phyloP scores from a whole-genome alignment of 192 early-diverging fungal species.

The Chytriomyces sp. region DNA sequence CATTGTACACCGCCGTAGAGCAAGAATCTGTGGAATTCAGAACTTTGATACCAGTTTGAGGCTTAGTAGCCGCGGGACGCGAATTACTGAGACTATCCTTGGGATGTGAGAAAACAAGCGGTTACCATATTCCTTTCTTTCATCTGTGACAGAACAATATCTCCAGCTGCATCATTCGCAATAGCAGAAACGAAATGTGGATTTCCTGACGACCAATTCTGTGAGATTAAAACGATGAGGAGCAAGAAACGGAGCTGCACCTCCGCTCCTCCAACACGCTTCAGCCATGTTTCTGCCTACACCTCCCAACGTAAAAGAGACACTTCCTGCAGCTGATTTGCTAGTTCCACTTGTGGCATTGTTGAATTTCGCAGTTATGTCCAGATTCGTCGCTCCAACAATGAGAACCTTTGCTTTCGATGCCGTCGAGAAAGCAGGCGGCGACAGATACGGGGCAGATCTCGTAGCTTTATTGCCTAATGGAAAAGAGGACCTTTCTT shows the following conservation, averaged over 20 bases:
- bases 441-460: neutral
- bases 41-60: neutral
- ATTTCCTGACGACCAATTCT: constrained; percentile 14
- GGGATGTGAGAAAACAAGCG: no score
- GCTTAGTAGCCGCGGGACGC: no score
- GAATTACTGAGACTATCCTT: no score
- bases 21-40: neutral
- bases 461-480: neutral
- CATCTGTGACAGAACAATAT: constrained; percentile 57
- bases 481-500: neutral
- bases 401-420: constrained; percentile 65
- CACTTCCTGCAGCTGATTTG: constrained; percentile 52
- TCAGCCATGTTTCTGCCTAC: constrained; percentile 94
- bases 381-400: constrained; percentile 84
- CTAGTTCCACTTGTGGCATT: neutral
- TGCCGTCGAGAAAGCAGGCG: neutral
- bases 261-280: constrained; percentile 66
- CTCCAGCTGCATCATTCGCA: constrained; percentile 72
- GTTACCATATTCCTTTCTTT: constrained; percentile 60
- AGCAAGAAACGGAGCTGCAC: neutral
- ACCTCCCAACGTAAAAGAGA: constrained; percentile 74
- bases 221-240: neutral
- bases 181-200: constrained; percentile 69
- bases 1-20: constrained; percentile 79
- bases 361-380: constrained; percentile 67